phyloP scores from a whole-genome alignment of 1,139 yeast species.

The Suhomyces maxii region DNA sequence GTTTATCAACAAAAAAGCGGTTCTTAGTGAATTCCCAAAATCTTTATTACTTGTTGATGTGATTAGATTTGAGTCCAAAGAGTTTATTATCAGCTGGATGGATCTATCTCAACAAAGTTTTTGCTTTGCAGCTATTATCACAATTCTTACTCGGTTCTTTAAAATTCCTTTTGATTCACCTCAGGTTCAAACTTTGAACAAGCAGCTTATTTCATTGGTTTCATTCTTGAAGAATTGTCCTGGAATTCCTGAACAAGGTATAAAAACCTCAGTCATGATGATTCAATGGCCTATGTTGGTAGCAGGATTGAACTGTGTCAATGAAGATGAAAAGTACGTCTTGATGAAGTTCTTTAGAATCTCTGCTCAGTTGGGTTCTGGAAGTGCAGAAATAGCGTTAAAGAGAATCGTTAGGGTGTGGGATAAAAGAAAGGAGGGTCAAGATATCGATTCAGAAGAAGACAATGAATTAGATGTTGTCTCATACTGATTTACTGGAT shows the following conservation, averaged over 20 bases:
- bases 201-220: conserved; percentile 12
- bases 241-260: conserved; percentile 11
- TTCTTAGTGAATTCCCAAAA: conserved; percentile 8
- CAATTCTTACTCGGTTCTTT: conserved; percentile 18
- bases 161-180: conserved; percentile 14
- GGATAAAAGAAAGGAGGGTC: conserved; percentile 15
- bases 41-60: conserved; percentile 15
- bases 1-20: conserved; percentile 11
- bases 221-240: conserved; percentile 12
- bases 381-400: conserved; percentile 19
- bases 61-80: conserved; percentile 9
- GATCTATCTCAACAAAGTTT: conserved; percentile 20
- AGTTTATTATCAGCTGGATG: conserved; percentile 18
- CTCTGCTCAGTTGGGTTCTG: conserved; percentile 18
- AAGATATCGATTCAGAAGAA: conserved; percentile 22
- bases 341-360: conserved; percentile 16
- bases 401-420: conserved; percentile 16
- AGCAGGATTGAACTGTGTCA: conserved; percentile 18
- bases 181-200: conserved; percentile 17
- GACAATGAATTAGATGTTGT: conserved; percentile 21
- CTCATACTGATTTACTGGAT: conserved; percentile 1
- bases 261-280: conserved; percentile 18
- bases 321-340: conserved; percentile 13
- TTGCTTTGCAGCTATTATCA: conserved; percentile 16
- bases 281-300: conserved; percentile 24